A percentile compares a stretch with the other conserved stretches of the same genome.
phyloP scores from a whole-genome alignment of 148 eudicot genomes.

The Nyssa sinensis region DNA sequence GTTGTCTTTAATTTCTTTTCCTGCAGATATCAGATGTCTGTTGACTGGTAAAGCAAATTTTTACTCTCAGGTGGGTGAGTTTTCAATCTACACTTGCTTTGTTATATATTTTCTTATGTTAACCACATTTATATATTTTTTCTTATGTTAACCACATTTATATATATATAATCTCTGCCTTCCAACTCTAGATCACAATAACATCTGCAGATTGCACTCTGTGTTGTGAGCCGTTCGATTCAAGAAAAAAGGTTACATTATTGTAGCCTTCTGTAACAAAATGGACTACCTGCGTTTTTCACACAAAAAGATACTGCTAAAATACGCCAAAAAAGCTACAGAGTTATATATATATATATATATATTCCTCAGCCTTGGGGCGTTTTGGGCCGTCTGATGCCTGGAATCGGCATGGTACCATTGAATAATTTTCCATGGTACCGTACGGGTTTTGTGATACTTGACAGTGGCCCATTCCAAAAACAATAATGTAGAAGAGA shows the following conservation, averaged over 20 bases:
- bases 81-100: not conserved
- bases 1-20: too few relatives aligned
- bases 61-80: slow-evolving; percentile 25
- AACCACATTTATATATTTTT: too few relatives aligned
- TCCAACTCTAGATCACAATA: too few relatives aligned
- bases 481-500: not conserved
- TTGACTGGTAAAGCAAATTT: slow-evolving; percentile 6
- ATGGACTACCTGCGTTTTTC: too few relatives aligned
- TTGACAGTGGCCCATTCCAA: too few relatives aligned
- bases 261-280: not conserved
- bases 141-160: too few relatives aligned
- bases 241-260: not conserved
- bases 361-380: too few relatives aligned
- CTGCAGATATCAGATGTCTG: slow-evolving; percentile 19
- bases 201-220: too few relatives aligned
- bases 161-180: too few relatives aligned
- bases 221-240: not conserved
- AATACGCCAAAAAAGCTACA: too few relatives aligned
- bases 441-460: too few relatives aligned
- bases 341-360: too few relatives aligned
- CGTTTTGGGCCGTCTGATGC: not conserved
- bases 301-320: not conserved
- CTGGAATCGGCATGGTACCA: not conserved
- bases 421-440: not conserved
- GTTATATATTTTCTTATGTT: not conserved